These are phyloP conservation scores for Populus hybrid DNA, from an alignment of 441 rosid species.

Conservation along the genomic window DNA sequence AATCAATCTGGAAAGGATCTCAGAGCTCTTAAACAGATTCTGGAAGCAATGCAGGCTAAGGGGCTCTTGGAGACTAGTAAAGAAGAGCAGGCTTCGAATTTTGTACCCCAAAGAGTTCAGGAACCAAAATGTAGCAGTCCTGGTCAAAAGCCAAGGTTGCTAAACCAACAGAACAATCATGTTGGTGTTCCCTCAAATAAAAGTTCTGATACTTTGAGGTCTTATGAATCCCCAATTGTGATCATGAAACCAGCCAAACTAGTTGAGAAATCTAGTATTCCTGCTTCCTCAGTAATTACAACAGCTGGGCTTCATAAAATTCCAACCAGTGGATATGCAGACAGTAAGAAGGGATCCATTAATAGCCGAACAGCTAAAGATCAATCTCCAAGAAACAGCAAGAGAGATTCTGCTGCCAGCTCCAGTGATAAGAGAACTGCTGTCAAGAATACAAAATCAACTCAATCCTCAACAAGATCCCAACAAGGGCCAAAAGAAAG, in stretches of 20 bases:
- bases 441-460: constrained; percentile 35
- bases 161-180: constrained; percentile 23
- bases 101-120: constrained; percentile 33
- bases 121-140: constrained; percentile 40
- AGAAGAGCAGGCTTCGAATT: constrained; percentile 51
- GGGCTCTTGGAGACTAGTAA: constrained; percentile 51
- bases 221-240: constrained; percentile 80
- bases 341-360: constrained; percentile 30
- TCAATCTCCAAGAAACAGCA: constrained; percentile 37
- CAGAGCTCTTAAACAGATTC: constrained; percentile 72
- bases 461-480: constrained; percentile 44
- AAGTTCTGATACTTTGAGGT: constrained; percentile 36
- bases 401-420: constrained; percentile 31
- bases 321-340: constrained; percentile 33
- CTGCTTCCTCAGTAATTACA: constrained; percentile 56
- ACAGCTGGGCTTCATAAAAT: constrained; percentile 41
- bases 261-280: constrained; percentile 50
- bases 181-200: constrained; percentile 26
- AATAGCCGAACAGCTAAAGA: constrained; percentile 40
- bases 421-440: constrained; percentile 44
- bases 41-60: constrained; percentile 70
- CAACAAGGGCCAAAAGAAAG: constrained; percentile 48
- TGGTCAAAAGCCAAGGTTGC: constrained; percentile 34
- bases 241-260: constrained; percentile 90
- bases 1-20: constrained; percentile 73